Conservation (phyloP, 345 rosid genomes). For the Bretschneidera sinensis region DNA sequence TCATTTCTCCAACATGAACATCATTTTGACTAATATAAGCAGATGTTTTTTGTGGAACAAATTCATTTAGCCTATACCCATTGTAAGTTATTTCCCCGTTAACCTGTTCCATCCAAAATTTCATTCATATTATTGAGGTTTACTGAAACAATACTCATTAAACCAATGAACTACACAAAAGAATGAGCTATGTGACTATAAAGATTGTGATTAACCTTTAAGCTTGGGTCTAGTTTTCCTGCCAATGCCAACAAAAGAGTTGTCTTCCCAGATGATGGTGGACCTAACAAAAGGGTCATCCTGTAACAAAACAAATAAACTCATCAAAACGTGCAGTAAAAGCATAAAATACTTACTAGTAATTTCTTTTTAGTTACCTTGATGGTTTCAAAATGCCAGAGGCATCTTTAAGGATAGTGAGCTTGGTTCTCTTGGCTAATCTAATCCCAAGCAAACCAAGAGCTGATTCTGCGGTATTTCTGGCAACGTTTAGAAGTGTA, state of each 20-base stretch:
- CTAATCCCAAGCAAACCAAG: constrained; percentile 49
- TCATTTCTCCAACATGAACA: constrained; percentile 83
- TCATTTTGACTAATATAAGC: constrained; percentile 94
- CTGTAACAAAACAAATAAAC: constrained; percentile 17
- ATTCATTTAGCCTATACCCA: constrained; percentile 58
- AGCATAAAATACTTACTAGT: too few relatives aligned
- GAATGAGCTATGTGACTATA: too few relatives aligned
- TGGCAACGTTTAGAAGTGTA: constrained; percentile 57
- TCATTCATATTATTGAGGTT: background rate
- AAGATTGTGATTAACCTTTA: constrained; percentile 39
- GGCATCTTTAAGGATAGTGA: constrained; percentile 75
- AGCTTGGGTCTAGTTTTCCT: constrained; percentile 61
- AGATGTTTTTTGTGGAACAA: constrained; percentile 81
- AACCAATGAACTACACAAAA: too few relatives aligned
- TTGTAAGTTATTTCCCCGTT: constrained; percentile 65
- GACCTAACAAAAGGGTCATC: constrained; percentile 74
- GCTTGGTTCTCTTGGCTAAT: constrained; percentile 57
- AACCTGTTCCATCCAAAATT: constrained; percentile 38
- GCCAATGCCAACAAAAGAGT: constrained; percentile 76
- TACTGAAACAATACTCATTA: too few relatives aligned
- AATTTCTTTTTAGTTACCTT: too few relatives aligned
- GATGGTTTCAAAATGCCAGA: constrained; percentile 73
- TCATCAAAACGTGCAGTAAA: too few relatives aligned
- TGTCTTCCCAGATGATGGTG: constrained; percentile 92
- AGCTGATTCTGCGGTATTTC: constrained; percentile 66